These are phyloP conservation scores for Panus rudis DNA, from an alignment of 768 basidiomycete genomes.

Conservation along the genomic window DNA sequence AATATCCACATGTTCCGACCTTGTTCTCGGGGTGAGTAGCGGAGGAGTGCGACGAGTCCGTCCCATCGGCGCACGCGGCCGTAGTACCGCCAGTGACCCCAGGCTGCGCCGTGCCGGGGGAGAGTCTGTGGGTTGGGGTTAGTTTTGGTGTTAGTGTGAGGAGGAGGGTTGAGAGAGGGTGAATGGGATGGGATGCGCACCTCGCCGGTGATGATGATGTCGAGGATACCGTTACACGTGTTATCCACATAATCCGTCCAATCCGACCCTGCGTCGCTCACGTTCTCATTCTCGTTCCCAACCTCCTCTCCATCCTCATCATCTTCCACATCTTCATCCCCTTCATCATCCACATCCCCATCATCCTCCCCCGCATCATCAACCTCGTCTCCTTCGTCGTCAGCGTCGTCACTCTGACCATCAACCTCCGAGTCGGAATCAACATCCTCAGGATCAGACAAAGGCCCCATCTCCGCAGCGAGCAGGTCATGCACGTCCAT, in stretches of 20 bases:
- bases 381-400: no score
- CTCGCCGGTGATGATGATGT: slow-evolving; percentile 56
- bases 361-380: no score
- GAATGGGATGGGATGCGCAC: slow-evolving; percentile 25
- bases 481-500: no score
- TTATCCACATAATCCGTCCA: slow-evolving; percentile 14
- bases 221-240: slow-evolving; percentile 48
- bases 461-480: no score
- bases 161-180: neutral
- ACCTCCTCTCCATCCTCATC: neutral
- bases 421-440: no score
- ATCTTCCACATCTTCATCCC: neutral
- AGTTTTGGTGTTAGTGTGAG: slow-evolving; percentile 1
- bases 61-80: slow-evolving; percentile 32
- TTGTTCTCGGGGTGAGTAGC: slow-evolving; percentile 16
- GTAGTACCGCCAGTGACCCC: slow-evolving; percentile 28
- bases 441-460: no score
- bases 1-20: slow-evolving; percentile 36
- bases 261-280: neutral
- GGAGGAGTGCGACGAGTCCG: slow-evolving; percentile 31
- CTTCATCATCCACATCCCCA: no score
- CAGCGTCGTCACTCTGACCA: no score
- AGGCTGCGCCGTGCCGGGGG: slow-evolving; percentile 27
- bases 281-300: neutral
- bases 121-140: slow-evolving; percentile 38